phyloP scores from a whole-genome alignment of 805 yeast species.

The Candida dajiaensis region DNA sequence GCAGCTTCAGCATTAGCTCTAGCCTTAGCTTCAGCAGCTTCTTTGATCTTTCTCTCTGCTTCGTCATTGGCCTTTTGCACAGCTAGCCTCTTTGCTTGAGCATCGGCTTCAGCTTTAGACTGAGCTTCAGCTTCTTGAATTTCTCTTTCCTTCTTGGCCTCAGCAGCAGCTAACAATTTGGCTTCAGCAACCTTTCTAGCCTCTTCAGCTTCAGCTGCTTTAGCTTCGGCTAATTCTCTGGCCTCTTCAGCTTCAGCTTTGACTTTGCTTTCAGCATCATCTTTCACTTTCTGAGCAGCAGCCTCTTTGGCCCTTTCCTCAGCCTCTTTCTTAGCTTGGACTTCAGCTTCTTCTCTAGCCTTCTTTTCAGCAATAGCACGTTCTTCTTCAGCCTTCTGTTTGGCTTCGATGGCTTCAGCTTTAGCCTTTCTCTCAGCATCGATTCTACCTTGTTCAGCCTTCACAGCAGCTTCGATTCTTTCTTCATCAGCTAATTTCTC shows the following conservation, averaged over 20 bases:
- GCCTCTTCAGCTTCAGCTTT: conserved; percentile 6
- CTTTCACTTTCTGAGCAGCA: not conserved
- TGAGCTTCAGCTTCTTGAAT: not conserved
- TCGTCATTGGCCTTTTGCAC: not conserved
- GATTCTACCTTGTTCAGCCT: not conserved
- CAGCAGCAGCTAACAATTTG: not conserved
- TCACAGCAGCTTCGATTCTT: not conserved
- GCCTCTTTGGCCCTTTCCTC: conserved; percentile 6
- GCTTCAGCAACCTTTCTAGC: not conserved
- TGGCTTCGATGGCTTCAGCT: conserved; percentile 1
- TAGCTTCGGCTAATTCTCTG: not conserved
- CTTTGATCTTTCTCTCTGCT: not conserved
- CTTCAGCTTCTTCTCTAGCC: conserved; percentile 1
- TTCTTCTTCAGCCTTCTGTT: conserved; percentile 2
- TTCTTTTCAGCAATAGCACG: conserved; percentile 1
- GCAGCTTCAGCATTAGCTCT: not conserved
- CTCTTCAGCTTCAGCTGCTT: not conserved
- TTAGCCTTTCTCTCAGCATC: conserved; percentile 1
- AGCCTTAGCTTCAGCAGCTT: not conserved
- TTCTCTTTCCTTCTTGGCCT: not conserved
- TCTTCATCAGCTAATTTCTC: not conserved
- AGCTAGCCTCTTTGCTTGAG: not conserved
- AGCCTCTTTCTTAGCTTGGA: not conserved
- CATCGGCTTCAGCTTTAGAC: not conserved
- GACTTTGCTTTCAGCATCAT: not conserved